Evolutionary conservation across 1,284 basidiomycete species (phyloP).

Genomic region (Moesziomyces sp.): DNA sequence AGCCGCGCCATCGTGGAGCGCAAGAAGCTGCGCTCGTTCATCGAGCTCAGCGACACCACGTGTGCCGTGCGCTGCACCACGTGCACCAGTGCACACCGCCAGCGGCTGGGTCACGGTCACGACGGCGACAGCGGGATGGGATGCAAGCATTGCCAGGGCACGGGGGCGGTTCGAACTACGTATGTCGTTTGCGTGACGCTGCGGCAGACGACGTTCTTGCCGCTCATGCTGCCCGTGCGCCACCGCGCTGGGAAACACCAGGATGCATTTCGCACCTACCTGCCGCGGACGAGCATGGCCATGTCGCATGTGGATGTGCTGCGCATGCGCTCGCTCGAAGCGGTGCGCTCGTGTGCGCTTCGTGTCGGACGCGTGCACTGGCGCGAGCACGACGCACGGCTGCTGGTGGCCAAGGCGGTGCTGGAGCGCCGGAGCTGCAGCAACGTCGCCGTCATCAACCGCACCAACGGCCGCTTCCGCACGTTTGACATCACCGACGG

Average conservation of each 20-base stretch:
- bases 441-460: constrained; percentile 78
- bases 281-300: constrained; percentile 73
- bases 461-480: constrained; percentile 75
- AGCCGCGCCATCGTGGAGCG: constrained; percentile 38
- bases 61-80: constrained; percentile 23
- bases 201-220: constrained; percentile 36
- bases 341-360: constrained; percentile 71
- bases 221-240: constrained; percentile 26
- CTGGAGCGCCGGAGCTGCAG: constrained; percentile 73
- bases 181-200: constrained; percentile 47
- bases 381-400: constrained; percentile 77
- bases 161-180: constrained; percentile 23
- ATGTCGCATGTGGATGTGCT: constrained; percentile 80
- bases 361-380: constrained; percentile 79
- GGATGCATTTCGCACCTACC: constrained; percentile 75
- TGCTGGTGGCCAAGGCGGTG: constrained; percentile 72
- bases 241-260: constrained; percentile 32
- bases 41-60: constrained; percentile 45
- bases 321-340: constrained; percentile 74
- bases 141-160: constrained; percentile 25
- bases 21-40: constrained; percentile 47
- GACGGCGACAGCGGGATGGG: not conserved
- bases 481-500: constrained; percentile 75
- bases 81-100: constrained; percentile 18
- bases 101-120: constrained; percentile 1